Evolutionary conservation across 2,329 filamentous ascomycete species (phyloP).

Genomic region (Grosmannia huntii): DNA sequence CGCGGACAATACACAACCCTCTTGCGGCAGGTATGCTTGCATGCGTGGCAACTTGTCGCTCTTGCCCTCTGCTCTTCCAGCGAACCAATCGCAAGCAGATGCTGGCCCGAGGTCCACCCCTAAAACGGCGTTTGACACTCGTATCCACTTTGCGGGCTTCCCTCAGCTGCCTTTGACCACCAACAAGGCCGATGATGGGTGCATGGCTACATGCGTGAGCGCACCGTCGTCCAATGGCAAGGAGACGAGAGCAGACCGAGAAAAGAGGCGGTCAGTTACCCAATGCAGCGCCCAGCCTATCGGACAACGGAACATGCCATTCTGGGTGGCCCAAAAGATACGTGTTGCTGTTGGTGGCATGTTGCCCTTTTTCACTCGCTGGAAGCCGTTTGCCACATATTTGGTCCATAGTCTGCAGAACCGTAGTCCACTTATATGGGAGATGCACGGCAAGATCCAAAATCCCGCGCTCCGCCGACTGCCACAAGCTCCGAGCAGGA

Average conservation of each 20-base stretch:
- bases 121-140: neutral
- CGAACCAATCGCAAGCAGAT: neutral
- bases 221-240: neutral
- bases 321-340: neutral
- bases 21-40: neutral
- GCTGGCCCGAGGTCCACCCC: neutral
- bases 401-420: neutral
- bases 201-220: neutral
- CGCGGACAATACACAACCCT: neutral
- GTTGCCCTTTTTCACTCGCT: neutral
- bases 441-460: neutral
- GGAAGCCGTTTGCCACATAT: neutral
- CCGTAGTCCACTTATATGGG: no score
- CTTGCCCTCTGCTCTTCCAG: no score
- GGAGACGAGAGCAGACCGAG: neutral
- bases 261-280: neutral
- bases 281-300: neutral
- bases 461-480: neutral
- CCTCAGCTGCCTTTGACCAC: constrained; percentile 1
- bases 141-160: neutral
- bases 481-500: neutral
- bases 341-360: neutral
- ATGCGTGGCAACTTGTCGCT: neutral
- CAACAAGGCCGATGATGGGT: neutral
- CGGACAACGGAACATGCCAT: neutral